phyloP scores from a whole-genome alignment of 176 grass and related monocot species.

The Hsuehochloa calcarea region DNA sequence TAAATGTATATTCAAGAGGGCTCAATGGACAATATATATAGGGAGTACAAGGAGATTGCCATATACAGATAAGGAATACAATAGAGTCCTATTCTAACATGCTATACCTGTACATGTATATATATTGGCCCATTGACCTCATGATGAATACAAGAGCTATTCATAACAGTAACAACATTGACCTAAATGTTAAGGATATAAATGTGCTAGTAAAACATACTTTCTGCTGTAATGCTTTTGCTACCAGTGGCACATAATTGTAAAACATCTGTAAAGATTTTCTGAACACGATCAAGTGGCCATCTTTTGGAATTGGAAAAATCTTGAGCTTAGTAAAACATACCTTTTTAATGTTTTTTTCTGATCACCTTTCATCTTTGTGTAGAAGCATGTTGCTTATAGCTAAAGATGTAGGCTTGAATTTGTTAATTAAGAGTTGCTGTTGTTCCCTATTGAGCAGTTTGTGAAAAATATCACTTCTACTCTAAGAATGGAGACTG shows the following conservation, averaged over 20 bases:
- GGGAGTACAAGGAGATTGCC: too few species aligned
- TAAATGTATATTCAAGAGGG: too few species aligned
- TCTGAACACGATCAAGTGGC: background rate
- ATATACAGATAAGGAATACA: too few species aligned
- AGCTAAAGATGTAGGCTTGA: background rate
- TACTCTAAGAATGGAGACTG: background rate
- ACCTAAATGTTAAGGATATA: background rate
- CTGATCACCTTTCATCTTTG: background rate
- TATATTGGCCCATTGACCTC: too few species aligned
- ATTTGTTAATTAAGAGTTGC: conserved; percentile 10
- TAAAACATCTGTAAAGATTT: background rate
- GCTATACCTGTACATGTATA: too few species aligned
- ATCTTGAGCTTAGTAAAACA: conserved; percentile 17
- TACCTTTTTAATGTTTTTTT: background rate
- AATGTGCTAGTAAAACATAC: background rate
- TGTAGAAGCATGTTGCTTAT: conserved; percentile 18
- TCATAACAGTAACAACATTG: background rate
- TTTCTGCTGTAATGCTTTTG: background rate
- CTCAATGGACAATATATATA: too few species aligned
- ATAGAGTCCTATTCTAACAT: too few species aligned
- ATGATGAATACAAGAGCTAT: too few species aligned
- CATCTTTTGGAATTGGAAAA: conserved; percentile 7
- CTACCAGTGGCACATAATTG: background rate
- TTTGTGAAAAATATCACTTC: conserved; percentile 24
- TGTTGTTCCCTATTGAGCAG: background rate